A percentile compares a stretch with the other conserved stretches of the same genome.
phyloP scores from a whole-genome alignment of 306 rosid species.

The Corylus heterophylla region DNA sequence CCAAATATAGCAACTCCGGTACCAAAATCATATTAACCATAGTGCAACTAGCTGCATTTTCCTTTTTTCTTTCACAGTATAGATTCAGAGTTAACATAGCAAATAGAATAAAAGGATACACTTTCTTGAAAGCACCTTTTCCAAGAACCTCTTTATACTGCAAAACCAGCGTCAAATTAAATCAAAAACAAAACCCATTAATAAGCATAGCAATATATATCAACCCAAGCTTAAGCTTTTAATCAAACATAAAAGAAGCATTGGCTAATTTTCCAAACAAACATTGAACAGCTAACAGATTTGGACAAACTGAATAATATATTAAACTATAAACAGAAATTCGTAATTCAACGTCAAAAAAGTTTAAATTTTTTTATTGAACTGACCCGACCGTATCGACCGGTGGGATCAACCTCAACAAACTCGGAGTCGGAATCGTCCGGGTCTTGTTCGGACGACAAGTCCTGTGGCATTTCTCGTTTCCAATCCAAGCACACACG shows the following conservation, averaged over 20 bases:
- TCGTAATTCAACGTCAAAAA: neutral
- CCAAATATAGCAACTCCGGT: conserved; percentile 10
- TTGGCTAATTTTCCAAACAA: neutral
- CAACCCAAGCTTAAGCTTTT: conserved; percentile 5
- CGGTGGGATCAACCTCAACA: conserved; percentile 82
- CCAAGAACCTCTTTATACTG: conserved; percentile 96
- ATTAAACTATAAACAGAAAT: neutral
- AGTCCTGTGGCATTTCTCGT: conserved; percentile 62
- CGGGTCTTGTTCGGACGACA: conserved; percentile 58
- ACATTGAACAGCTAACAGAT: neutral
- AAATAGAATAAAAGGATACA: conserved; percentile 67
- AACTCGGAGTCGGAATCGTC: conserved; percentile 70
- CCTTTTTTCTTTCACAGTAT: conserved; percentile 1
- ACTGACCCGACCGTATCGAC: conserved; percentile 94
- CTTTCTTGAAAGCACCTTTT: conserved; percentile 96
- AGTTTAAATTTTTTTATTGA: neutral
- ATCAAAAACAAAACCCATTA: conserved; percentile 6
- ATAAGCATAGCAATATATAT: conserved; percentile 12
- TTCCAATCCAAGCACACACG: conserved; percentile 13
- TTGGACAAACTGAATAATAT: neutral
- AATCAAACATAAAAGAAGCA: conserved; percentile 1
- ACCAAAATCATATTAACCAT: neutral
- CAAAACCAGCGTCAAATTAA: conserved; percentile 26
- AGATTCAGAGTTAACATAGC: neutral
- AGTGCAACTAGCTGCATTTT: neutral